Evolutionary conservation across 768 basidiomycete species (phyloP), one percentile per base, ranked within the genome.

Genomic region (Agrocybe pediades): DNA sequence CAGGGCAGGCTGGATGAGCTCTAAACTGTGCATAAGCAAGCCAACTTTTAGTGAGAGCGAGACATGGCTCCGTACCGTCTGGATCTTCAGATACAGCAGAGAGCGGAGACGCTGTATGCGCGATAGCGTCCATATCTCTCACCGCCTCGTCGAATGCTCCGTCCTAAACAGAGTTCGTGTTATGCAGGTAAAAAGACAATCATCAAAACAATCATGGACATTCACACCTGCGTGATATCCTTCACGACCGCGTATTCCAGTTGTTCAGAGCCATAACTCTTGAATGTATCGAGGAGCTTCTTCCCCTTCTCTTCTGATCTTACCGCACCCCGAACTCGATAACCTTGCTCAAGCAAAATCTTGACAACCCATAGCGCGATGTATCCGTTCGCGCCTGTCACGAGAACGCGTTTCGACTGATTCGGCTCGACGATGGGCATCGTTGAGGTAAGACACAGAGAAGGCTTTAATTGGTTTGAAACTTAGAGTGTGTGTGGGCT

Each of bases 121-220:
- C 77, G 48, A 93, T 81, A 0, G 80, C 91, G 56, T 90, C 84
- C 7, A 92, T 83, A 1, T 80, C 87, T 65, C 84, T 81, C 54
- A 92, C 87, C 0, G 84, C 88, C 45, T 89, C 83, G 65, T 92
- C 88, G 58, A 92, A 95, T 0, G 86, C 87, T 6, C 81, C 82
- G 1, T 77, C 77, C 83, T 85, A 8, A 19, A 24, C 15, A 15
- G 2, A 21, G 16, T 33, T 55, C 64, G 11, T 19, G 67, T 72
- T 62, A 69, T 63, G 7, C 68, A 63, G 57, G 92, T 87, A 62
- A 92, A 0, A 92, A 87, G 20, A 89, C 69, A 16, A 81, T 79
- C 36, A 85, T 36, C 11, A 13, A 4, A 36, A n/a, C 13, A 8
- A 23, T 41, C 66, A 16, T 20, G 71, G 75, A n/a, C 13, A 8